Conservation (phyloP, 108 stramenopile species). For the Cyclotella baltica region DNA sequence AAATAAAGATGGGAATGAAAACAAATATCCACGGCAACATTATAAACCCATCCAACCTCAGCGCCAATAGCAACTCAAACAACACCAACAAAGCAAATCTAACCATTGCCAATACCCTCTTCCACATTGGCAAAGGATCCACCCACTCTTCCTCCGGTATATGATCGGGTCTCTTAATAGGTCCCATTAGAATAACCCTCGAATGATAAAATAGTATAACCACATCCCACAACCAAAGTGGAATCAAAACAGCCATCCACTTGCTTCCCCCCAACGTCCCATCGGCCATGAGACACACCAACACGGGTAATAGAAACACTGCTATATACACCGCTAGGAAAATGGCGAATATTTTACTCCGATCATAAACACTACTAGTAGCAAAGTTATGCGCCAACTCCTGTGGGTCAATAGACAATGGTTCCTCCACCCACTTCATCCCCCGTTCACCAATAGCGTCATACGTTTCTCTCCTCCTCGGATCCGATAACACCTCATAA, state of each 20-base stretch:
- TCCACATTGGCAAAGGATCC: conserved; percentile 86
- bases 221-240: conserved; percentile 86
- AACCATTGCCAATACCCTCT: conserved; percentile 62
- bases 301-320: conserved; percentile 70
- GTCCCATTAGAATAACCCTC: conserved; percentile 84
- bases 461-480: conserved; percentile 87
- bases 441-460: conserved; percentile 91
- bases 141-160: conserved; percentile 87
- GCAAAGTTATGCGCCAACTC: conserved; percentile 90
- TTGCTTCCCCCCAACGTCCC: conserved; percentile 69
- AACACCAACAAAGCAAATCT: conserved; percentile 66
- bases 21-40: conserved; percentile 63
- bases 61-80: conserved; percentile 73
- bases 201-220: conserved; percentile 80
- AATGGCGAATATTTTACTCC: conserved; percentile 89
- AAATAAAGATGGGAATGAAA: conserved; percentile 76
- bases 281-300: conserved; percentile 86
- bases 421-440: conserved; percentile 91
- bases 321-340: conserved; percentile 75
- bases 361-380: conserved; percentile 68
- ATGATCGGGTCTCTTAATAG: conserved; percentile 81
- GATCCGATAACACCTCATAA: conserved; percentile 90
- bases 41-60: conserved; percentile 68
- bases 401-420: conserved; percentile 86
- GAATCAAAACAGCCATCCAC: conserved; percentile 77